Conservation (phyloP, 2,329 filamentous ascomycete genomes). For the Alternaria dauci region DNA sequence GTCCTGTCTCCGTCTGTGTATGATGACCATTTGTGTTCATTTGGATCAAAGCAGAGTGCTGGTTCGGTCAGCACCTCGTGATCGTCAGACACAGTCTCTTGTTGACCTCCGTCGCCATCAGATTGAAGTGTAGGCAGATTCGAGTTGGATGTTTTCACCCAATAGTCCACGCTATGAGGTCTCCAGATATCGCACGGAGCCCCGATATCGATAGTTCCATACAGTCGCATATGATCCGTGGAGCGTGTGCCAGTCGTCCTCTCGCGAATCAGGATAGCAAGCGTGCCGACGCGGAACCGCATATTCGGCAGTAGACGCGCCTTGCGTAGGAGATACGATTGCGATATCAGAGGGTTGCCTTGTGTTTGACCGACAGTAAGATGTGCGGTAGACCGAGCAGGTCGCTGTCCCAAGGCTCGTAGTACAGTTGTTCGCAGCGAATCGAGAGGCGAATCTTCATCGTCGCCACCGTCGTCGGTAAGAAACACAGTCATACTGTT, state of each 20-base stretch:
- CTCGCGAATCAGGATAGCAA: constrained; percentile 65
- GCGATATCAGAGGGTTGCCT: constrained; percentile 55
- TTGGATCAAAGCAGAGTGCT: constrained; percentile 44
- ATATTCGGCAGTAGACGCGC: constrained; percentile 58
- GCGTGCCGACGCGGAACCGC: constrained; percentile 58
- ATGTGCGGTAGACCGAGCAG: constrained; percentile 54
- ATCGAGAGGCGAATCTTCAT: constrained; percentile 16
- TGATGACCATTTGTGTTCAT: constrained; percentile 35
- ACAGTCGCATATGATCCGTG: constrained; percentile 64
- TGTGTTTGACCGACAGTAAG: constrained; percentile 69
- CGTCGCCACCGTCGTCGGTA: constrained; percentile 16
- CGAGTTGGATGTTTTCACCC: constrained; percentile 14
- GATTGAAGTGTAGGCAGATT: not conserved
- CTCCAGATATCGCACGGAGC: not conserved
- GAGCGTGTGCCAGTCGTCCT: constrained; percentile 34
- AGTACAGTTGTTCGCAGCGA: constrained; percentile 31
- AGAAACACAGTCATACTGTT: constrained; percentile 57
- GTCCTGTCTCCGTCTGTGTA: not conserved
- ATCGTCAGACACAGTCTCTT: constrained; percentile 6
- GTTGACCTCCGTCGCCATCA: constrained; percentile 9
- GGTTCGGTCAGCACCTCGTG: constrained; percentile 31
- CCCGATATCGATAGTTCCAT: constrained; percentile 59
- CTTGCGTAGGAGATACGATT: constrained; percentile 64
- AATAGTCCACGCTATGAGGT: constrained; percentile 20
- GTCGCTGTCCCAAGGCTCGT: constrained; percentile 34